These are phyloP conservation scores for Luzula sylvatica DNA, from an alignment of 176 grass and related monocot genomes.

Conservation along the genomic window DNA sequence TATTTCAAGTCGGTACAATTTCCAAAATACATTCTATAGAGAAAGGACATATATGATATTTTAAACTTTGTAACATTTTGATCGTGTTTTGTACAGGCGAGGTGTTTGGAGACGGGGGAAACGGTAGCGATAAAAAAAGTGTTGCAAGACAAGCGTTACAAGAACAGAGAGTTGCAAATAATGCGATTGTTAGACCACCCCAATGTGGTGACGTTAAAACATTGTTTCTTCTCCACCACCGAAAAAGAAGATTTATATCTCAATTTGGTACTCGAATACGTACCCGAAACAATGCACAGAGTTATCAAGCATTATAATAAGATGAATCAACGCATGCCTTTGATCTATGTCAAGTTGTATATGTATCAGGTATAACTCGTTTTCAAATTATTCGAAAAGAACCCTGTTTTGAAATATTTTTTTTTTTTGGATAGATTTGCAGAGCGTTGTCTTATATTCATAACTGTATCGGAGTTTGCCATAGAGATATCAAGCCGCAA, in stretches of 20 bases:
- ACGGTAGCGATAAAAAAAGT: conserved; percentile 79
- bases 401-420: background rate
- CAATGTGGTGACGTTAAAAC: conserved; percentile 59
- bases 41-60: too few relatives aligned
- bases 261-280: conserved; percentile 67
- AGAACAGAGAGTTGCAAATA: conserved; percentile 66
- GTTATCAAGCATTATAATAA: conserved; percentile 69
- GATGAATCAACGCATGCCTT: conserved; percentile 63
- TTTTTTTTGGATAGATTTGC: conserved; percentile 39
- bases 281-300: conserved; percentile 61
- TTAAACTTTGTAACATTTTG: background rate
- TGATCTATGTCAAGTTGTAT: conserved; percentile 66
- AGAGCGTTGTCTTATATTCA: conserved; percentile 65
- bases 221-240: conserved; percentile 69
- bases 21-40: too few relatives aligned
- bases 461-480: conserved; percentile 50
- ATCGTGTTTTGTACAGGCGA: conserved; percentile 38
- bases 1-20: conserved; percentile 44
- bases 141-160: conserved; percentile 72
- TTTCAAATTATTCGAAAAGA: too few relatives aligned
- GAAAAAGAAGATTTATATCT: conserved; percentile 65
- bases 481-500: conserved; percentile 72
- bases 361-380: conserved; percentile 41
- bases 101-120: conserved; percentile 67
- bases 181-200: conserved; percentile 69